phyloP scores from a whole-genome alignment of 2,329 filamentous ascomycete species.

The Colletotrichum endophyticum region DNA sequence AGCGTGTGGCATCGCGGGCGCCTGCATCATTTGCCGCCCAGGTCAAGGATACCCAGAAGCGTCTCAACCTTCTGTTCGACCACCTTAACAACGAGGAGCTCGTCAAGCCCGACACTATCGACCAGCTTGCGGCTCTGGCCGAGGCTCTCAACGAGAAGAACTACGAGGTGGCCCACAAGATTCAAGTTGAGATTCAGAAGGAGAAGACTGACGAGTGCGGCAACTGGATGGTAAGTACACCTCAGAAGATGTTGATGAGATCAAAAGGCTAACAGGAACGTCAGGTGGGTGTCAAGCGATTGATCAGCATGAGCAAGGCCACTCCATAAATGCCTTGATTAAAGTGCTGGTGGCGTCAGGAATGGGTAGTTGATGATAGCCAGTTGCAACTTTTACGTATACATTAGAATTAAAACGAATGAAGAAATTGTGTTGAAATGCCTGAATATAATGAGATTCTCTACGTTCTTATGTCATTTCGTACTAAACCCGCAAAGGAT shows the following conservation, averaged over 20 bases:
- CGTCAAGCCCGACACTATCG: slow-evolving; percentile 78
- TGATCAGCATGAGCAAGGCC: slow-evolving; percentile 81
- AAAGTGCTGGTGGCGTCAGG: background rate
- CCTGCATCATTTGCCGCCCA: slow-evolving; percentile 87
- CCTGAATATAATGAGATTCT: background rate
- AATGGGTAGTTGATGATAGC: slow-evolving; percentile 15
- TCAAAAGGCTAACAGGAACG: slow-evolving; percentile 41
- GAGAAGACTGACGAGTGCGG: slow-evolving; percentile 82
- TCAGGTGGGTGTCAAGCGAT: slow-evolving; percentile 76
- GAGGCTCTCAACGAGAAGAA: slow-evolving; percentile 71
- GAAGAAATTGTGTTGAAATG: background rate
- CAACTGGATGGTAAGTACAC: slow-evolving; percentile 81
- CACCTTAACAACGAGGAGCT: slow-evolving; percentile 96
- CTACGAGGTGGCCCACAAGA: slow-evolving; percentile 68
- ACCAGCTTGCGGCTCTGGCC: slow-evolving; percentile 68
- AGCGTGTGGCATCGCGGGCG: slow-evolving; percentile 84
- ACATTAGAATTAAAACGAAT: slow-evolving; percentile 18
- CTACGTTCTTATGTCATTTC: background rate
- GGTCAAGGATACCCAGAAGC: slow-evolving; percentile 92
- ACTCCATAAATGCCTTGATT: slow-evolving; percentile 58
- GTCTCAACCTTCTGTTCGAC: slow-evolving; percentile 92
- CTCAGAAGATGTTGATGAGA: background rate
- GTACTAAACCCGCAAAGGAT: background rate
- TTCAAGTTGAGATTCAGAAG: slow-evolving; percentile 78
- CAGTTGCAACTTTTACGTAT: slow-evolving; percentile 17